Conservation (phyloP, 805 yeast genomes). For the Kregervanrija pseudodelftensis region DNA sequence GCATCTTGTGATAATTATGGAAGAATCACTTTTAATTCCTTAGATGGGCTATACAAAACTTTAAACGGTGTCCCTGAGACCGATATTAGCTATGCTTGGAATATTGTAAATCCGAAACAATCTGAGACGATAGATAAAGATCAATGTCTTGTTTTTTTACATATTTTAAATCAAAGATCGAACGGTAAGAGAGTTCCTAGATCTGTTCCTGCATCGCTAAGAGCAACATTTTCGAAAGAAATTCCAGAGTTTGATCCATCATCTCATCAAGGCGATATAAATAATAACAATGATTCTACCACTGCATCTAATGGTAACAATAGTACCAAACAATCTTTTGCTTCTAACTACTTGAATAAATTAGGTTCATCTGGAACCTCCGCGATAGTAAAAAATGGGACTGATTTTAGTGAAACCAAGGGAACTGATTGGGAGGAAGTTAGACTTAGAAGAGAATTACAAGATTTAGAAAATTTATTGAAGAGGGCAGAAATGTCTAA, state of each 20-base stretch:
- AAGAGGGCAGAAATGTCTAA: constrained; percentile 47
- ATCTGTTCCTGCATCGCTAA: constrained; percentile 86
- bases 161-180: constrained; percentile 79
- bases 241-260: constrained; percentile 64
- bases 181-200: constrained; percentile 80
- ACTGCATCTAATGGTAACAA: constrained; percentile 6
- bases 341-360: constrained; percentile 46
- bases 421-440: constrained; percentile 95
- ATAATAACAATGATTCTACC: constrained; percentile 8
- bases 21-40: constrained; percentile 65
- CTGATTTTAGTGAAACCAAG: constrained; percentile 63
- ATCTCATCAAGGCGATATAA: constrained; percentile 43
- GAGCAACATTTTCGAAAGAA: constrained; percentile 88
- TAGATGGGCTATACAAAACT: constrained; percentile 61
- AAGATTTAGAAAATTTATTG: constrained; percentile 64
- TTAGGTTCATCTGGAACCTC: constrained; percentile 41
- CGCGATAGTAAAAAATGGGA: constrained; percentile 17
- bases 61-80: constrained; percentile 70
- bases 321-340: constrained; percentile 35
- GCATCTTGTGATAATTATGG: constrained; percentile 75
- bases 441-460: constrained; percentile 68
- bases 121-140: constrained; percentile 87
- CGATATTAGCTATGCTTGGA: constrained; percentile 90
- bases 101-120: constrained; percentile 84
- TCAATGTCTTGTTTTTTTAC: constrained; percentile 83